Base-by-base conservation (phyloP, 257 asterid species). In the Fraxinus cuspidata region DNA sequence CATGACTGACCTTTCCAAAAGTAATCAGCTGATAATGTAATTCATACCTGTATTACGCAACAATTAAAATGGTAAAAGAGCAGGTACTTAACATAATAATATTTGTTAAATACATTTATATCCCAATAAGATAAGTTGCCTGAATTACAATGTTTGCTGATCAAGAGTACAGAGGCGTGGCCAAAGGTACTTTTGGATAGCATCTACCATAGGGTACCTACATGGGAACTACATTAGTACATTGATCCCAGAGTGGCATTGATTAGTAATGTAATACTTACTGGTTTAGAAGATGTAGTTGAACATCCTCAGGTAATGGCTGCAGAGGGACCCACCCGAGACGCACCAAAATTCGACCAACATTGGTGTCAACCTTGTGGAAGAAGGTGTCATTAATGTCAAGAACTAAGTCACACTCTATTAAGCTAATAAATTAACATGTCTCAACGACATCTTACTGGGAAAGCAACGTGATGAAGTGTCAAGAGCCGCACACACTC, bases 281-380 rank as follows among this genome's bases (percentile, higher is more conserved):
- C 96, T 74, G 37, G 1, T 89, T 74, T 27, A 93, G 78, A 69
- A 73, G 83, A 80, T 93, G 96, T 35, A 93, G 35, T 35, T 69
- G 81, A 56, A 90, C n/a, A 77, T 71, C 81, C 19, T 78, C 87
- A 0, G 93, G 93, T 28, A 93, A 78, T 64, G 91, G 86, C 47
- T 86, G 81, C 65, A 93, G 72, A 3, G 93, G 94, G 38, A 91
- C 90, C 98, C 97, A 91, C 25, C 94, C 96, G 16, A 88, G 75
- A 67, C 96, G 90, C 64, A 86, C 90, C 13, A 79, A 81, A 65
- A 93, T 67, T 38, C 97, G 91, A 34, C 82, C 89, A 76, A 87
- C 89, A 68, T 93, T 93, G 25, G 84, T 81, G 73, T 93, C 98
- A 42, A 93, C 88, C 98, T 93, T 79, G 16, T 27, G 42, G 27